Evolutionary conservation across 2,329 filamentous ascomycete species (phyloP), one percentile per base, ranked within the genome.

Genomic region (Aspergillus sergii): DNA sequence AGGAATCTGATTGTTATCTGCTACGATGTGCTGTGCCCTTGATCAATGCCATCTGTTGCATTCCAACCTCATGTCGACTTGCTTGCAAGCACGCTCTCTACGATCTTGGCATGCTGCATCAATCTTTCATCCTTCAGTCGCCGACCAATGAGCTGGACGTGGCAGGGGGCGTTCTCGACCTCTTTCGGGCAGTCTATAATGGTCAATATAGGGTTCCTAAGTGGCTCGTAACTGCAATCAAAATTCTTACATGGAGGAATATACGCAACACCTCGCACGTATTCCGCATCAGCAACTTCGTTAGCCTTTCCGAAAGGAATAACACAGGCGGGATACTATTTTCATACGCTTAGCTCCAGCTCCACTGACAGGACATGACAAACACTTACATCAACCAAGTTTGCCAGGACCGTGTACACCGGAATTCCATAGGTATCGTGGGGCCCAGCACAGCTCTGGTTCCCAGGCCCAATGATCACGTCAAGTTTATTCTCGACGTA

Each of bases 111-210:
- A 36, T 71, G 63, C 11, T 67, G 66, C 4, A 69, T 21, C 21
- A 72, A 41, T 5, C 43, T 21, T 43, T 73, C 70, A 26, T 73
- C 70, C 41, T 69, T 69, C 48, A 71, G 58, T 11, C 67, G 67
- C n/a, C 69, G 60, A 1, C 69, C 70, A 8, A 69, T 64, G 2
- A 73, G 36, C 59, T 73, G 71, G 21, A 72, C 62, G 50, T 71
- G 66, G 58, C 70, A 72, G 1, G 71, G 69, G 0, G 68, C 67
- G 2, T 63, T 65, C 21, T 73, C 70, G 3, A 72, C 51, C 16
- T 64, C 58, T 1, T 66, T 58, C 0, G 71, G 69, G 7, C 45
- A 8, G 57, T 73, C 68, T 72, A 5, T 9, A 12, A 1, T 3
- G 7, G 19, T 64, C 12, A 58, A 26, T 39, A 59, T 36, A 26